Base-by-base conservation (phyloP, 164 flowering plant genomes). In the Annona cherimola region DNA sequence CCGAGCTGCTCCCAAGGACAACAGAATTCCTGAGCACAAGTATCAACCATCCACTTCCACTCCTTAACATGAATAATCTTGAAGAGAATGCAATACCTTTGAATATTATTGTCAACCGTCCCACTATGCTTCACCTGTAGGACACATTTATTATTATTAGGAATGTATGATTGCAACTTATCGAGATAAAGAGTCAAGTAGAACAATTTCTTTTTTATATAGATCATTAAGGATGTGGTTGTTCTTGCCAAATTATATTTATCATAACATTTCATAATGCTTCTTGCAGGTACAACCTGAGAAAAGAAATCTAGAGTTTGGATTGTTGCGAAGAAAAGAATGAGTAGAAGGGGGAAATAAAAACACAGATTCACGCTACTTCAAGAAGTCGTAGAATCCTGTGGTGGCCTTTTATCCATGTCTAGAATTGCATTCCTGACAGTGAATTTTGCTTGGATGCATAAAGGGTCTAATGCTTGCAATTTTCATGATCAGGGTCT, bases 41-140 rank as follows among this genome's bases (percentile, higher is more conserved):
- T 50, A 50, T 50, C 57, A 50, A 50, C 9, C 14, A 50, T 50
- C 57, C 54, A 46, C 9, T 46, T 46, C 12, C 1, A 12, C 54
- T 12, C 12, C 12, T 46, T 46, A 46, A 46, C 54, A 46, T 46
- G 54, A 3, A 46, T 6, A 6, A 61, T 63, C 18, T 35, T 45
- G 65, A 39, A 20, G 69, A 59, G 61, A 68, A 44, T 3, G 3
- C 7, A 6, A 63, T 74, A 79, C 81, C 81, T 79, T 61, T 69
- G 64, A 74, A 64, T 65, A 67, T 69, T 65, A 5, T 59, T 72
- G 66, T 76, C 71, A 62, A 68, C 57, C 18, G 40, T 61, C 1
- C 50, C 63, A 60, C 67, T 45, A 45, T 26, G 69, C 4, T 66
- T 69, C n/a, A 78, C 77, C 81, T 81, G 73, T 20, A 41, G 55